Conservation (phyloP, 139 green algal genomes). For the Picochlorum sp. region DNA sequence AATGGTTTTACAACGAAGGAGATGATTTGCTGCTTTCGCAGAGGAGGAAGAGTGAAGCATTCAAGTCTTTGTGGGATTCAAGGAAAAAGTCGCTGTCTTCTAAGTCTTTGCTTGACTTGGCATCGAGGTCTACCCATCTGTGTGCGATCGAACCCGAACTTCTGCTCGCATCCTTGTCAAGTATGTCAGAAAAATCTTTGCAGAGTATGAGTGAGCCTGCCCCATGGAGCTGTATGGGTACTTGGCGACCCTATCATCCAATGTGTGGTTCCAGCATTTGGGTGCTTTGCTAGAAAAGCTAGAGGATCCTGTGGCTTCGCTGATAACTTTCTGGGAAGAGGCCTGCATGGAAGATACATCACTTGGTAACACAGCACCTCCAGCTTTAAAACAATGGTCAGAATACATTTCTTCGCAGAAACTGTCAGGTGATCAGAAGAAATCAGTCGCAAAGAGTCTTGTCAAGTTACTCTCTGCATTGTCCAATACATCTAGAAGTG, state of each 20-base stretch:
- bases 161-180: not conserved
- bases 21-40: no score
- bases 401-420: no score
- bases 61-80: not conserved
- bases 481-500: conserved; percentile 4
- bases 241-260: not conserved
- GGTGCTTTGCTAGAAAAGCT: not conserved
- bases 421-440: no score
- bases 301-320: not conserved
- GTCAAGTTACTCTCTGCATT: conserved; percentile 1
- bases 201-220: not conserved
- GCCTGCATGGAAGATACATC: no score
- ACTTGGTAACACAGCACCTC: no score
- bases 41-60: no score
- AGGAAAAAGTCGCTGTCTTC: not conserved
- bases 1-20: no score
- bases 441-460: not conserved
- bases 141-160: not conserved
- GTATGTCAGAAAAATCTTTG: not conserved
- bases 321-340: not conserved
- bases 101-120: not conserved
- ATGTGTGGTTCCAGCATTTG: not conserved
- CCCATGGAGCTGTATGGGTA: not conserved
- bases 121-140: not conserved
- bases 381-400: no score